Base-by-base conservation (phyloP, 2,329 filamentous ascomycete species). In the Ophiostoma montium region DNA sequence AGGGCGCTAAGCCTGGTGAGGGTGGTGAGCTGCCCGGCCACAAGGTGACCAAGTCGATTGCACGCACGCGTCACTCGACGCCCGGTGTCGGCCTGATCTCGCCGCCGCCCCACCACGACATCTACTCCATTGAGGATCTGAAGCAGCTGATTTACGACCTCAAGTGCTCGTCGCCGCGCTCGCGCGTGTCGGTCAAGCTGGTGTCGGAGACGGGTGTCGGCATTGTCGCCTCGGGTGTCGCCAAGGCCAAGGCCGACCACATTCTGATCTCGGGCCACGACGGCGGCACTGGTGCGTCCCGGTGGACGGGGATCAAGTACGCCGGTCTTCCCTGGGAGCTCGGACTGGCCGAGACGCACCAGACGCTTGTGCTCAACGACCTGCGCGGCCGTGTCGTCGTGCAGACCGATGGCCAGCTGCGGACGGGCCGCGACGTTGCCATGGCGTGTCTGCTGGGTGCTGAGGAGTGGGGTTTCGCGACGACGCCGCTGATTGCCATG, bases 301-400 rank as follows among this genome's bases (percentile, higher is more conserved):
- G 90, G 65, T 96, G 90, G 90, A 96, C 90, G 61, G 90, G 90
- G 72, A 95, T 95, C 79, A 95, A 95, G 68, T 95, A 95, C 64
- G 90, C 89, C 46, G 90, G 90, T 75, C 79, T 95, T 33, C 90
- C 90, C 23, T 96, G 89, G 89, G 90, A 96, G 66, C 65, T 96
- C 57, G 90, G 90, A 76, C 83, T 96, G 59, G 90, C 90, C 6
- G 90, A 96, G 71, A 95, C 89, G 42, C 90, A 96, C 63, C 90
- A 96, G 69, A 96, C 90, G 13, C 72, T 96, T 55, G 90, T 96
- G 12, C 74, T 96, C 36, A 96, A 96, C 66, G 90, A 95, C 62
- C 79, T 96, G 16, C 85, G 90, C 74, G 90, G 90, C 48, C 86
- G 90, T 75, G 87, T 95, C 47, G 84, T 95, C 55, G 88, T 95